Evolutionary conservation across 2,329 filamentous ascomycete species (phyloP), one percentile per base, ranked within the genome.

Genomic region (Teratosphaeria pseudoeucalypti): DNA sequence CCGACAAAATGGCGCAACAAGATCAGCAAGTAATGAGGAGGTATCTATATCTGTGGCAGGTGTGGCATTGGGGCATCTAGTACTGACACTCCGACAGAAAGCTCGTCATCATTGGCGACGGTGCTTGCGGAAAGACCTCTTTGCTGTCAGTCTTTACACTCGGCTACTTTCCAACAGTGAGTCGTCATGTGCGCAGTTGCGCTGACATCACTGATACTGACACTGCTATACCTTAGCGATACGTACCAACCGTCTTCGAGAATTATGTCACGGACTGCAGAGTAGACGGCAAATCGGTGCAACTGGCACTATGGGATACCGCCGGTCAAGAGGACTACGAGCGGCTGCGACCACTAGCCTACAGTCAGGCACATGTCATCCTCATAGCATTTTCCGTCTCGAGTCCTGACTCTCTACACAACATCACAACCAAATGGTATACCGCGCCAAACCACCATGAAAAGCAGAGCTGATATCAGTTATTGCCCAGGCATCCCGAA

Each of bases 341-440:
- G 76, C 84, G 94, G 73, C 80, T 99, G 77, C 88, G 94, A 64
- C 94, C 94, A 57, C 81, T 99, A 57, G 94, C 94, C 64, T 99
- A 99, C 75, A 89, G 91, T 56, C 96, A 97, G 79, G 94, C 94
- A 60, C 94, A 99, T 74, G 92, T 99, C 67, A 92, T 99, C 67
- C 79, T 99, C 64, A 94, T 99, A 76, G 94, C 91, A 43, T 99
- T 97, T 74, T 90, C 91, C 32, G 84, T 99, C 72, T 94, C 97
- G 70, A 92, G 90, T 23, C 92, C 92, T 26, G 94, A 99, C 78
- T 96, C 92, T 6, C 79, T 99, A 58, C 92, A 97, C 71, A 99
- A 99, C 75, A 94, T 99, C 67, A 96, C 95, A 76, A 90, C 95
- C 77, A 99, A 99, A 88, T 99, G 94, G 94, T 88, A 95, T 65